These are phyloP conservation scores for Cordyceps cateniannulata DNA, from an alignment of 2,329 filamentous ascomycete genomes.

Conservation along the genomic window DNA sequence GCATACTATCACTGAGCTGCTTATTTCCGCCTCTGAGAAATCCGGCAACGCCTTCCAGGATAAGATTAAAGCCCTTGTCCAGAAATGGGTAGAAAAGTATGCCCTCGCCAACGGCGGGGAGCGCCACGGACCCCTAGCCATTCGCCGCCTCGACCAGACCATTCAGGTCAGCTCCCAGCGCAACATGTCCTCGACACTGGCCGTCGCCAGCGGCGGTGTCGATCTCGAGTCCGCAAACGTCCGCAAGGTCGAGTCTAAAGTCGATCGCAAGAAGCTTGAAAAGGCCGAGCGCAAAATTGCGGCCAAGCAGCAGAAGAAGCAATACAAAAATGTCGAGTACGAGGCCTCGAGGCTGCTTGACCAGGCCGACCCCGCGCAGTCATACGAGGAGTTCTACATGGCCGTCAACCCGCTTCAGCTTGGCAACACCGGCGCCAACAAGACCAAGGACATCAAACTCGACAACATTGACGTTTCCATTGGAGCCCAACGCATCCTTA, in stretches of 20 bases:
- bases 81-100: slow-evolving; percentile 82
- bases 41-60: slow-evolving; percentile 64
- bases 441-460: slow-evolving; percentile 98
- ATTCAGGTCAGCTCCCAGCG: slow-evolving; percentile 90
- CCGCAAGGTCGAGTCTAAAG: slow-evolving; percentile 93
- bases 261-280: slow-evolving; percentile 97
- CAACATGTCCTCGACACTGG: slow-evolving; percentile 93
- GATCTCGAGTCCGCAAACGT: slow-evolving; percentile 91
- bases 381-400: slow-evolving; percentile 99
- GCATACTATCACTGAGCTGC: slow-evolving; percentile 73
- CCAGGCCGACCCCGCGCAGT: slow-evolving; percentile 74
- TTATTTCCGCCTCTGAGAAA: slow-evolving; percentile 86
- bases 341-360: slow-evolving; percentile 88
- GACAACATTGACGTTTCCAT: slow-evolving; percentile 95
- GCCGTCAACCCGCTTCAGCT: slow-evolving; percentile 93
- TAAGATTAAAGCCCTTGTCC: slow-evolving; percentile 75
- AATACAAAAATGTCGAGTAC: slow-evolving; percentile 97
- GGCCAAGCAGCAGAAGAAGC: slow-evolving; percentile 97
- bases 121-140: slow-evolving; percentile 65
- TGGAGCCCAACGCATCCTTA: slow-evolving; percentile 78
- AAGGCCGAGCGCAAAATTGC: slow-evolving; percentile 97
- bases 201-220: slow-evolving; percentile 74
- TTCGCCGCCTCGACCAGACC: slow-evolving; percentile 84
- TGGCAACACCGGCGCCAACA: slow-evolving; percentile 62
- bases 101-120: slow-evolving; percentile 67